Evolutionary conservation across 345 rosid species (phyloP).

Genomic region (Aquilaria yunnanensis): DNA sequence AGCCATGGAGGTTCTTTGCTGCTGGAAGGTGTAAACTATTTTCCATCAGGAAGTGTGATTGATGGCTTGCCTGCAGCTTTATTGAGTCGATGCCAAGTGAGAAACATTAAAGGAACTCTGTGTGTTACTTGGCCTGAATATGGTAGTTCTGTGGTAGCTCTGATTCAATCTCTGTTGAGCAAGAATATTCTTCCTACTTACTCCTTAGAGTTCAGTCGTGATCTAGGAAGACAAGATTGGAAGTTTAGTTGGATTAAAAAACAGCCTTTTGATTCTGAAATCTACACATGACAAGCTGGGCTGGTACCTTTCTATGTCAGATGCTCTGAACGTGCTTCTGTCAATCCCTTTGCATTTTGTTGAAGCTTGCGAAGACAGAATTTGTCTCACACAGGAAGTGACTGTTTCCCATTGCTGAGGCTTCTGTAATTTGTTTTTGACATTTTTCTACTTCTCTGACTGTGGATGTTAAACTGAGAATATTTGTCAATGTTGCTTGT

Average conservation of each 20-base stretch:
- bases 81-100: slow-evolving; percentile 65
- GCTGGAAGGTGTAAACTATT: slow-evolving; percentile 56
- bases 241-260: slow-evolving; percentile 31
- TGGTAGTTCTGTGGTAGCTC: slow-evolving; percentile 44
- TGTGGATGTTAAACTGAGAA: no score
- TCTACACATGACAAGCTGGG: slow-evolving; percentile 40
- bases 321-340: slow-evolving; percentile 1
- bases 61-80: slow-evolving; percentile 87
- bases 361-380: no score
- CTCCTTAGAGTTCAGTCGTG: slow-evolving; percentile 23
- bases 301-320: background rate
- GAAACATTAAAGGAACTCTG: slow-evolving; percentile 63
- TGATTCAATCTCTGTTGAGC: slow-evolving; percentile 41
- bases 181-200: slow-evolving; percentile 41
- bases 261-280: slow-evolving; percentile 47
- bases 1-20: slow-evolving; percentile 25
- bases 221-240: slow-evolving; percentile 17
- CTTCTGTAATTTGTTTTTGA: no score
- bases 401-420: no score
- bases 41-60: slow-evolving; percentile 82
- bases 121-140: slow-evolving; percentile 79
- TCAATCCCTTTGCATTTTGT: no score
- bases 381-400: no score
- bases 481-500: no score
- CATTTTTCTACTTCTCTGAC: no score